Base-by-base conservation (phyloP, 2,329 filamentous ascomycete genomes). In the Aureobasidium lini region DNA sequence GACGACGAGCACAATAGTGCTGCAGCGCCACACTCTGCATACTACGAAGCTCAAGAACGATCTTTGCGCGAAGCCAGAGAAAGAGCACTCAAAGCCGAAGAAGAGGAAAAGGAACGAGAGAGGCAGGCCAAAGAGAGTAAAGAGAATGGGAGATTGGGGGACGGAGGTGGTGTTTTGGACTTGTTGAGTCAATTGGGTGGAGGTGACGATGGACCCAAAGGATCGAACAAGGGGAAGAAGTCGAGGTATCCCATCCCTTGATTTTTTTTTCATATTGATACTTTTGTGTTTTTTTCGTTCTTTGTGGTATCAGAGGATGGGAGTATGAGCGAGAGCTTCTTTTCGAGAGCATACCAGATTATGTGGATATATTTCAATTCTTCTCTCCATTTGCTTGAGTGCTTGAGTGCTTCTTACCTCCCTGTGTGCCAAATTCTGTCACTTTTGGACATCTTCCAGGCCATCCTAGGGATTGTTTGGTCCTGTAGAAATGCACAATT, bases 31-130 rank as follows among this genome's bases (percentile, higher is more conserved):
- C 65, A 65, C n/a, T 60, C 60, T n/a, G 60, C 60, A 8, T 62
- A 63, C 32, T 56, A 70, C 18, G 64, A 68, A 11, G 69, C 69
- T 2, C 68, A 72, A 60, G 70, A 72, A 47, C 67, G 71, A 39
- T 70, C 71, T 37, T 61, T 69, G 13, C 63, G 64, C 62, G 62
- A 69, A 39, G 71, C 71, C 0, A 67, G 70, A 29, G 70, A 72
- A 59, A 62, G 67, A 10, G 71, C 69, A 5, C 63, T 68, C 61
- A 66, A 68, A 50, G 65, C 66, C 15, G 63, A 64, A 8, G 66
- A 72, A 54, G 71, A 71, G 56, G 70, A 67, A 37, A 67, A 64
- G 52, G 69, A 65, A 40, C 60, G 70, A 50, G 63, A 63, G 46
- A 64, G 52, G 48, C 18, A 61, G 50, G 54, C 62, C 36, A 53